Conservation (phyloP, 1,284 basidiomycete species). For the Apiotrichum laibachii region DNA sequence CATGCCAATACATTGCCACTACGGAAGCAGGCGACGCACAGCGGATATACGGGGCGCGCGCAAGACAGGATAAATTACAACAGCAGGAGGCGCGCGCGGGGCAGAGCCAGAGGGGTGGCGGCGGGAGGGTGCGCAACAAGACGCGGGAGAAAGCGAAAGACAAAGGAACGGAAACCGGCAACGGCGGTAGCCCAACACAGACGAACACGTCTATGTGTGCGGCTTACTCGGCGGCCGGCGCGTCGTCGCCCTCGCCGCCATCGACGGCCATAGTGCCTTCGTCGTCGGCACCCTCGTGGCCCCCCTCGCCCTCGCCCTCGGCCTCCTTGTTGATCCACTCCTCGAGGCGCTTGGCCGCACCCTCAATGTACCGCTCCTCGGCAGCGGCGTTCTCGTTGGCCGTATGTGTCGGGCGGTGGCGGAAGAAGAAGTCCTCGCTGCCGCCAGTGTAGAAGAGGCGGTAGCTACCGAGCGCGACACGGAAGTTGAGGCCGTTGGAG, state of each 20-base stretch:
- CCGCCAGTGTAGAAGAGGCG: constrained; percentile 67
- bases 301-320: neutral
- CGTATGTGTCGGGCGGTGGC: constrained; percentile 15
- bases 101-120: neutral
- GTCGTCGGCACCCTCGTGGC: neutral
- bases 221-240: neutral
- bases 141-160: too few relatives aligned
- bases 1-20: too few relatives aligned
- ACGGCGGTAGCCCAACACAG: too few relatives aligned
- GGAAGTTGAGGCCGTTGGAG: constrained; percentile 55
- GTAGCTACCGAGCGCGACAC: constrained; percentile 64
- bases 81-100: neutral
- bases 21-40: too few relatives aligned
- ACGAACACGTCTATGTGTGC: too few relatives aligned
- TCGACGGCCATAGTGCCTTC: neutral
- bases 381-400: constrained; percentile 13
- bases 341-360: constrained; percentile 25
- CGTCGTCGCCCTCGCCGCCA: neutral
- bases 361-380: constrained; percentile 18
- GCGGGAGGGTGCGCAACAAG: too few relatives aligned
- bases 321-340: constrained; percentile 31
- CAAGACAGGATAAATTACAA: too few relatives aligned
- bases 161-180: too few relatives aligned
- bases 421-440: constrained; percentile 49
- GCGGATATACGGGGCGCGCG: too few relatives aligned